These are phyloP conservation scores for Lyophyllum shimeji DNA, from an alignment of 768 basidiomycete genomes.

Conservation along the genomic window DNA sequence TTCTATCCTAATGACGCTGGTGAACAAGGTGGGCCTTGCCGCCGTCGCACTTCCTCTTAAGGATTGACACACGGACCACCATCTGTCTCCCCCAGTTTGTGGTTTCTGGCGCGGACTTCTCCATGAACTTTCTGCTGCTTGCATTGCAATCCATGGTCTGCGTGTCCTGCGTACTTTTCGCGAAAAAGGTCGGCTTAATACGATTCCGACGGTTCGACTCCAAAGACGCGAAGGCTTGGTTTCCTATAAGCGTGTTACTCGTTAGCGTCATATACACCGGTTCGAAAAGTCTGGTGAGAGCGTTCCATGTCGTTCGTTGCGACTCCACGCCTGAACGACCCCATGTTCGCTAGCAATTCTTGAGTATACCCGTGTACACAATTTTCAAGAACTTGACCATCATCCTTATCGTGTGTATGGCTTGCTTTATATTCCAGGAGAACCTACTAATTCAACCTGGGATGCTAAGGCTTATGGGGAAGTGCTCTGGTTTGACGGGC, in stretches of 20 bases:
- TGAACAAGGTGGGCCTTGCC: slow-evolving; percentile 74
- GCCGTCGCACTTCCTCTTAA: background rate
- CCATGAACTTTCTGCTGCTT: slow-evolving; percentile 95
- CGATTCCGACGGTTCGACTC: slow-evolving; percentile 82
- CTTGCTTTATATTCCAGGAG: background rate
- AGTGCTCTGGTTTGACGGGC: slow-evolving; percentile 93
- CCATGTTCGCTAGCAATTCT: slow-evolving; percentile 73
- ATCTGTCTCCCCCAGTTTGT: slow-evolving; percentile 62
- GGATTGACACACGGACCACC: background rate
- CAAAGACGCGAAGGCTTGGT: slow-evolving; percentile 89
- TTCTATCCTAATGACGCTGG: slow-evolving; percentile 94
- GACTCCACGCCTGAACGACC: background rate
- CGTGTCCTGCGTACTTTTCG: slow-evolving; percentile 66
- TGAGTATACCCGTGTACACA: slow-evolving; percentile 96
- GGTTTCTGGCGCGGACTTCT: slow-evolving; percentile 89
- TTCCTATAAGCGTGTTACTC: slow-evolving; percentile 89
- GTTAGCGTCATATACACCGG: slow-evolving; percentile 98
- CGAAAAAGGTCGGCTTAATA: slow-evolving; percentile 77
- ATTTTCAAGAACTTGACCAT: slow-evolving; percentile 99
- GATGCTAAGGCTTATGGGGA: slow-evolving; percentile 86
- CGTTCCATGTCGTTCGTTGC: slow-evolving; percentile 13
- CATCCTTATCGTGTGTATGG: slow-evolving; percentile 81
- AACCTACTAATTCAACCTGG: slow-evolving; percentile 2
- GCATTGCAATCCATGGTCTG: slow-evolving; percentile 92
- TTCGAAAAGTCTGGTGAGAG: slow-evolving; percentile 88